phyloP scores from a whole-genome alignment of 2,329 filamentous ascomycete genomes.

The Trichoderma atroviride region DNA sequence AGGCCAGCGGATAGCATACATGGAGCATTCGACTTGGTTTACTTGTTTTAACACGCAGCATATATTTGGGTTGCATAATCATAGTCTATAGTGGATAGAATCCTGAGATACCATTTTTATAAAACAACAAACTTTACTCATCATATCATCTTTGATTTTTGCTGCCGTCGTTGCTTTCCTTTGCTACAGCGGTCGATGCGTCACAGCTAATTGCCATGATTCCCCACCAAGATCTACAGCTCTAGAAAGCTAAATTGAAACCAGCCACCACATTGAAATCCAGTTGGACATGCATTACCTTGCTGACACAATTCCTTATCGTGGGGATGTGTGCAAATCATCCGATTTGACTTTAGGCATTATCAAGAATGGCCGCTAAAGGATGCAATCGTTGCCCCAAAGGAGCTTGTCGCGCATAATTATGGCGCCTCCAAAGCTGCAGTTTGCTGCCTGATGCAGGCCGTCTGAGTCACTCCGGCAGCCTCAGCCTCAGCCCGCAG shows the following conservation, averaged over 20 bases:
- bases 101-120: slow-evolving; percentile 16
- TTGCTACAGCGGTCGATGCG: background rate
- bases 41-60: background rate
- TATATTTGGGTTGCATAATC: background rate
- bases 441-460: slow-evolving; percentile 4
- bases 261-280: background rate
- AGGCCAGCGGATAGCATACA: background rate
- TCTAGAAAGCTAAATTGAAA: background rate
- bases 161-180: background rate
- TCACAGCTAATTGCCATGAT: background rate
- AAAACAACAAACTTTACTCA: background rate
- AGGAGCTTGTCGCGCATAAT: background rate
- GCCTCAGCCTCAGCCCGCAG: background rate
- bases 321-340: background rate
- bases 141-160: background rate
- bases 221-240: background rate
- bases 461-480: slow-evolving; percentile 18
- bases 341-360: background rate
- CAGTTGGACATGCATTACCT: background rate
- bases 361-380: background rate
- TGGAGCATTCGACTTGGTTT: background rate
- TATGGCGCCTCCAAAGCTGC: background rate
- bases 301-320: background rate
- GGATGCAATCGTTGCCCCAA: background rate
- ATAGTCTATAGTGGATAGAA: slow-evolving; percentile 1